Evolutionary conservation across 2,329 filamentous ascomycete species (phyloP), one percentile per base, ranked within the genome.

Genomic region (Neocatenulostroma microsporum): DNA sequence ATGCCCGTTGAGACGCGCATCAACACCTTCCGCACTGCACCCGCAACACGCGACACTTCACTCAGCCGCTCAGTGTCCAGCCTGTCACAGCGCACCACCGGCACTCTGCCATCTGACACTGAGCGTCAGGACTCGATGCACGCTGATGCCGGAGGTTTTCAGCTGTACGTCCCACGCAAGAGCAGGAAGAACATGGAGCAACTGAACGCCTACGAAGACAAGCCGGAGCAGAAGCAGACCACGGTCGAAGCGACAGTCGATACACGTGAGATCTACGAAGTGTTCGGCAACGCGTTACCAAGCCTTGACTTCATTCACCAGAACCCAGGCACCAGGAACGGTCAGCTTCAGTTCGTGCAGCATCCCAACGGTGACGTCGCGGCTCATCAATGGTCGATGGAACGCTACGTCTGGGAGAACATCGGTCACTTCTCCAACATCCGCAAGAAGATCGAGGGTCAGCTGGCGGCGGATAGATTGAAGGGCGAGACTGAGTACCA

Each of bases 331-430:
- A 40, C 41, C 14, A 53, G 55, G 19, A 55, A 68, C 32, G 66
- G 66, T 7, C 58, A 68, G 40, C 51, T 69, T 13, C 54, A 62
- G 11, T 69, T 69, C 50, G 60, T 67, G 21, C 59, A 63, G 33
- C 65, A 70, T 44, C 64, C 65, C 0, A 69, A 68, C 40, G 59
- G 64, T 30, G 64, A 69, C 37, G 56, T 69, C 4, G 62, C 63
- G 18, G 67, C 66, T 2, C 67, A 69, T 35, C 62, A 67, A 40
- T 70, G 67, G 67, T 63, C 61, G 5, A 39, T 41, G 0, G 35
- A 39, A 1, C 51, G 59, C 3, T 66, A 55, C 30, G 52, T 62
- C 26, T 70, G 67, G 67, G 54, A 60, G 33, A 66, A 66, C 38
- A 61, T 69, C 25, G 67, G 67, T 2, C 55, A 57, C 18, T 69